Evolutionary conservation across 495 filamentous ascomycete genomes (phyloP).

Genomic region (Stereocaulon alpinum): DNA sequence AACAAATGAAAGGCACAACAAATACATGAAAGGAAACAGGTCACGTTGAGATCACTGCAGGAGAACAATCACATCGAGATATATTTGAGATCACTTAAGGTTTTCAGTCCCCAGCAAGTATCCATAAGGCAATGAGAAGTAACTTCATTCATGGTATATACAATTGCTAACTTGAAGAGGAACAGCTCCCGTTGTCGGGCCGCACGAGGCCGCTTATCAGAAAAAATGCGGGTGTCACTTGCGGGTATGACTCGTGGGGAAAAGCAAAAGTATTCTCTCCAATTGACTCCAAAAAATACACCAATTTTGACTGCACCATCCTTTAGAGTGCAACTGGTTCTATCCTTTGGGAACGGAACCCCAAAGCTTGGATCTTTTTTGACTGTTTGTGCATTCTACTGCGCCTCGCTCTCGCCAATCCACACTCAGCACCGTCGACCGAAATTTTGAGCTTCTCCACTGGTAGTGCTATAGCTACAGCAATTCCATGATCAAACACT

Average conservation of each 20-base stretch:
- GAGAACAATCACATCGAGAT: no score
- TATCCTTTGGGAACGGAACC: no score
- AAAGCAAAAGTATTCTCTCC: neutral
- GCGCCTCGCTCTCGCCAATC: neutral
- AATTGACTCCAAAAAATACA: neutral
- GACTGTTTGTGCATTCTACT: no score
- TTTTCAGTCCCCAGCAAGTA: no score
- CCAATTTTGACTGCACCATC: neutral
- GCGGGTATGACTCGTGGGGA: neutral
- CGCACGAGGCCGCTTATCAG: neutral
- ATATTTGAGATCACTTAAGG: no score
- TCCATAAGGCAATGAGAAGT: neutral
- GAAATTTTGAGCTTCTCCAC: neutral
- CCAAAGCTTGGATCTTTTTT: neutral
- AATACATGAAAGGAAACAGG: no score
- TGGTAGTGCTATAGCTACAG: neutral
- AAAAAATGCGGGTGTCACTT: neutral
- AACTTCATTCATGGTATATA: neutral
- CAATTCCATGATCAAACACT: neutral
- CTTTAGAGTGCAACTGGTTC: neutral
- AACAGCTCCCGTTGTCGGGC: slow-evolving; percentile 5
- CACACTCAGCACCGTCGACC: neutral
- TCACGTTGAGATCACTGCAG: no score
- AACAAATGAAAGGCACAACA: neutral
- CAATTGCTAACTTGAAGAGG: neutral